Evolutionary conservation across 2,329 filamentous ascomycete genomes (phyloP).

Genomic region (Scedosporium dehoogii): DNA sequence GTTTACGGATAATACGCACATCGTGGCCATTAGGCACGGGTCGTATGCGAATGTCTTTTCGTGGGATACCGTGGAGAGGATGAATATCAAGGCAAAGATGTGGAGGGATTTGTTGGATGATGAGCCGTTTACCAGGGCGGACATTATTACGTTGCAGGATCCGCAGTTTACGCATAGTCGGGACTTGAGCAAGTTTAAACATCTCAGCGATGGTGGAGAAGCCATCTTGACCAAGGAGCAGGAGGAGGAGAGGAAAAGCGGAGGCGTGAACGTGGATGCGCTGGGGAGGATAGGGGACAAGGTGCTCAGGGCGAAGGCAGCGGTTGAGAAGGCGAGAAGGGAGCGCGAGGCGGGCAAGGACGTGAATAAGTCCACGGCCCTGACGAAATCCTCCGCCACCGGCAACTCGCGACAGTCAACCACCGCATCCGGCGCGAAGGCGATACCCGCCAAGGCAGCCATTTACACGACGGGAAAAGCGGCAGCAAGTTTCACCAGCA

Average conservation of each 20-base stretch:
- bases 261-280: slow-evolving; percentile 68
- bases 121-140: slow-evolving; percentile 72
- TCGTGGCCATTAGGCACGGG: slow-evolving; percentile 72
- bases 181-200: slow-evolving; percentile 82
- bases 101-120: slow-evolving; percentile 89
- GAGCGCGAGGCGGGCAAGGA: slow-evolving; percentile 55
- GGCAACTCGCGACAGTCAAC: slow-evolving; percentile 28
- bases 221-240: slow-evolving; percentile 60
- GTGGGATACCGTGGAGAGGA: slow-evolving; percentile 86
- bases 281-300: slow-evolving; percentile 72
- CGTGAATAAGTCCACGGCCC: slow-evolving; percentile 31
- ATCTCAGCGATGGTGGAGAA: slow-evolving; percentile 70
- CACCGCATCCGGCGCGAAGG: slow-evolving; percentile 25
- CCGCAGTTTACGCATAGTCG: slow-evolving; percentile 79
- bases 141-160: slow-evolving; percentile 94
- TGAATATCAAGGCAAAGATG: slow-evolving; percentile 96
- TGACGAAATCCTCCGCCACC: slow-evolving; percentile 19
- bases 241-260: slow-evolving; percentile 53
- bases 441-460: slow-evolving; percentile 71
- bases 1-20: slow-evolving; percentile 95
- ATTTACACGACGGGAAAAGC: slow-evolving; percentile 83
- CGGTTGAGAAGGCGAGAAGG: slow-evolving; percentile 79
- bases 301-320: slow-evolving; percentile 82
- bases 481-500: slow-evolving; percentile 91
- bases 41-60: slow-evolving; percentile 91